Conservation (phyloP, 2,329 filamentous ascomycete species). For the Beauveria varroae region DNA sequence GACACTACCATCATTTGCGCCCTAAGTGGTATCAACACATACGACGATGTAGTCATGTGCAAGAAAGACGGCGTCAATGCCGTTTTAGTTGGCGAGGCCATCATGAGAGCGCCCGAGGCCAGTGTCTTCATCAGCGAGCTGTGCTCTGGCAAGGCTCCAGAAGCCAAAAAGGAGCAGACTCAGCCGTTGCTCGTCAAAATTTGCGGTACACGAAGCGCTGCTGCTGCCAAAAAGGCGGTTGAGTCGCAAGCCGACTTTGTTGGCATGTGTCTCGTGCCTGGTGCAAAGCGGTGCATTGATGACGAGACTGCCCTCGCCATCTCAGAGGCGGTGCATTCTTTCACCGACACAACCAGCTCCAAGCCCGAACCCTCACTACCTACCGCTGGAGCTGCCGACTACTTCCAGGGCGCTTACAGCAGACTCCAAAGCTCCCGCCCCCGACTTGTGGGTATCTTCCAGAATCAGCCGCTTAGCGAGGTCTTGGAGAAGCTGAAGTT, state of each 20-base stretch:
- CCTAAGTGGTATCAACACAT: conserved; percentile 84
- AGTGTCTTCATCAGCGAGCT: conserved; percentile 76
- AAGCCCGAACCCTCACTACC: conserved; percentile 20
- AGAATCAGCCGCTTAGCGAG: conserved; percentile 79
- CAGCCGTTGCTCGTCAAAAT: conserved; percentile 75
- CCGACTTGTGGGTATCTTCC: conserved; percentile 87
- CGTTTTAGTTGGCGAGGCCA: conserved; percentile 86
- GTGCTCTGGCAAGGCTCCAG: conserved; percentile 50
- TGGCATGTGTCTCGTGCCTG: conserved; percentile 83
- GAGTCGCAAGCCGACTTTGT: conserved; percentile 85
- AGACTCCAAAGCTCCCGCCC: conserved; percentile 52
- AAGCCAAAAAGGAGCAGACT: conserved; percentile 26
- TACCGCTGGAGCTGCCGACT: conserved; percentile 48
- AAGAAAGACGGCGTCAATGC: conserved; percentile 85
- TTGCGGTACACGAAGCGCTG: conserved; percentile 78
- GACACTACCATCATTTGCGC: conserved; percentile 84
- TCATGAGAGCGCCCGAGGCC: conserved; percentile 86
- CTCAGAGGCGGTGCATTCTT: conserved; percentile 69
- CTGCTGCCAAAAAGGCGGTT: conserved; percentile 73
- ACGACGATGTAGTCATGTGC: conserved; percentile 82
- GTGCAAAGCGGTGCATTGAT: conserved; percentile 70
- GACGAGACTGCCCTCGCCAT: conserved; percentile 75
- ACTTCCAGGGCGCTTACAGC: conserved; percentile 53
- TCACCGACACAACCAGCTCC: conserved; percentile 37
- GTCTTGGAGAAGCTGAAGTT: conserved; percentile 70